Conservation (phyloP, 1,284 basidiomycete genomes). For the Sutorius eximius region DNA sequence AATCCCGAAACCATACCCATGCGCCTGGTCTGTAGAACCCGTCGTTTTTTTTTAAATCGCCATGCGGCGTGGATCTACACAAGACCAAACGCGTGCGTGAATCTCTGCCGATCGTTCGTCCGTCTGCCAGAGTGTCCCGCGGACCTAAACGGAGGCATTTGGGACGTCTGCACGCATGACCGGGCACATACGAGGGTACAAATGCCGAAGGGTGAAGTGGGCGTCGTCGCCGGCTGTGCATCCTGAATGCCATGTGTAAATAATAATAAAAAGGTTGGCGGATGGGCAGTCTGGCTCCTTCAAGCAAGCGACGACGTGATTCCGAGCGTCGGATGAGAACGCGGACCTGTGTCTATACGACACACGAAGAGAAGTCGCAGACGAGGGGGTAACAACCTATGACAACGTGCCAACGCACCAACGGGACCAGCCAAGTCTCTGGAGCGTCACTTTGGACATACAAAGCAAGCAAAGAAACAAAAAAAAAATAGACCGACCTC, state of each 20-base stretch:
- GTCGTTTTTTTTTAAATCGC: neutral
- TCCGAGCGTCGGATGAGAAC: neutral
- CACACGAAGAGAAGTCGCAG: neutral
- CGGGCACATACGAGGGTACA: neutral
- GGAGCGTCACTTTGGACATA: neutral
- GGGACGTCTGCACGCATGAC: neutral
- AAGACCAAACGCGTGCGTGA: constrained; percentile 5
- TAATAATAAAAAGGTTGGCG: neutral
- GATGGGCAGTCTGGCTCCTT: neutral
- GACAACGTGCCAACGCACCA: constrained; percentile 9
- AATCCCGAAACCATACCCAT: neutral
- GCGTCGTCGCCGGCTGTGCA: neutral
- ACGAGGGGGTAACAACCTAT: neutral
- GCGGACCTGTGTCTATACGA: neutral
- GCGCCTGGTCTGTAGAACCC: neutral
- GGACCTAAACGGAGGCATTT: neutral
- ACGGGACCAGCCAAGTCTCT: neutral
- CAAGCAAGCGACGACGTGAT: neutral
- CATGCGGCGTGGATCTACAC: constrained; percentile 5
- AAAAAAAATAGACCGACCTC: neutral
- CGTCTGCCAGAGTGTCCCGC: neutral
- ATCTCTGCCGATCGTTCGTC: constrained; percentile 17
- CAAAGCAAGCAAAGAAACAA: neutral
- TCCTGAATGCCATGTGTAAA: neutral
- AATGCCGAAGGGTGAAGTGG: neutral